phyloP scores from a whole-genome alignment of 345 rosid species.

The Sisymbrium irio region DNA sequence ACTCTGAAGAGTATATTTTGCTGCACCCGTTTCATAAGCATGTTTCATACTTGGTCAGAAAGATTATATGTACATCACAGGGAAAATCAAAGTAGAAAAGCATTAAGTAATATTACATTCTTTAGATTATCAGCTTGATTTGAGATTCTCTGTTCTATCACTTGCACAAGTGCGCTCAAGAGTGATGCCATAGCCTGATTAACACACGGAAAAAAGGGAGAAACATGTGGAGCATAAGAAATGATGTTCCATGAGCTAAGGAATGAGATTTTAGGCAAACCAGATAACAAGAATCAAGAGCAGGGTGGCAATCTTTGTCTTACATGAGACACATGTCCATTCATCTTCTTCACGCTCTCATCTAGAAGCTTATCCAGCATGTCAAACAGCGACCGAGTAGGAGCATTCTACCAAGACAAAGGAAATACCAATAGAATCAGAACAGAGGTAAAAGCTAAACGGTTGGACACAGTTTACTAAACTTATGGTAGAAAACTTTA shows the following conservation, averaged over 20 bases:
- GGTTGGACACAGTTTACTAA: background rate
- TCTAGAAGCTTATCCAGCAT: constrained; percentile 61
- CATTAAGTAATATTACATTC: constrained; percentile 49
- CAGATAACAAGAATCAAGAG: constrained; percentile 6
- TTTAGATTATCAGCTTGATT: constrained; percentile 65
- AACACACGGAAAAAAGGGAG: constrained; percentile 1
- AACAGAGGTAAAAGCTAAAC: constrained; percentile 15
- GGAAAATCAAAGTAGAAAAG: constrained; percentile 21
- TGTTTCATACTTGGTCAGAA: constrained; percentile 27
- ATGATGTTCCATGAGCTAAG: constrained; percentile 9
- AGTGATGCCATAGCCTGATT: constrained; percentile 53
- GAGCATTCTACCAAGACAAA: constrained; percentile 53
- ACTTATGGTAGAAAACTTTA: constrained; percentile 37
- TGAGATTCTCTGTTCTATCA: constrained; percentile 71
- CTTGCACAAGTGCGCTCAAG: constrained; percentile 59
- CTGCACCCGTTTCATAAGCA: constrained; percentile 44
- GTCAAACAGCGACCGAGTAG: constrained; percentile 68
- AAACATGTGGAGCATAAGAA: constrained; percentile 9
- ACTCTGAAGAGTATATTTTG: constrained; percentile 64
- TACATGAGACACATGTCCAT: constrained; percentile 70
- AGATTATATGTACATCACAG: constrained; percentile 2
- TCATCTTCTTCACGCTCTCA: constrained; percentile 64
- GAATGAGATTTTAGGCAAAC: constrained; percentile 5
- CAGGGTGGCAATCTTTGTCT: constrained; percentile 30
- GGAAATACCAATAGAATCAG: constrained; percentile 24